Evolutionary conservation across 768 basidiomycete species (phyloP), one percentile per base, ranked within the genome.

Genomic region (Lactifluus pinguis): DNA sequence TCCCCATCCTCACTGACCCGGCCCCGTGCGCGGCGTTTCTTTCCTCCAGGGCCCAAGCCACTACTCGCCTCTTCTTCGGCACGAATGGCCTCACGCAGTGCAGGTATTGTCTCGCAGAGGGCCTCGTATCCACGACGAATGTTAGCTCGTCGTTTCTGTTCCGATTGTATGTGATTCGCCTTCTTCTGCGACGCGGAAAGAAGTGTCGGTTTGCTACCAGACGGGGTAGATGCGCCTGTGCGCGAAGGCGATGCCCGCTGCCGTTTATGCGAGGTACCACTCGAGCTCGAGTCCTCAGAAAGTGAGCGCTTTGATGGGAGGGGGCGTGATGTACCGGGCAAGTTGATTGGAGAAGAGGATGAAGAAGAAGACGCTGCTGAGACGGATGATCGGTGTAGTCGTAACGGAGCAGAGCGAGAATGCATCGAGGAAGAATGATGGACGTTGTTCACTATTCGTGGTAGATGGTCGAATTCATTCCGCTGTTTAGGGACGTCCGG

Each of bases 121-220:
- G 87, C 84, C 67, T 95, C 93, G 70, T 95, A 95, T 11, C 92
- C 94, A 42, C 85, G 75, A 11, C 92, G 80, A 54, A 97, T 95
- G 67, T 93, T 94, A 14, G 91, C 91, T 36, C 94, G 83, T 29
- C 94, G 85, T 72, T 95, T 95, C 76, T 95, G 92, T 75, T 97
- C 94, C 2, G 86, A 89, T 67, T 91, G 88, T 65, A 97, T 95
- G 69, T 97, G 93, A 68, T 95, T 95, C 44, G 87, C 87, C 70
- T 94, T 91, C 71, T 95, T 95, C 77, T 94, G 90, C 2, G 87
- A 85, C 0, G 89, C 83, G 1, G 87, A 85, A 29, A 95, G 79
- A 29, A 93, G 77, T 8, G 73, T 64, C 4, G 74, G 70, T 57
- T 76, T 74, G 65, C 63, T 49, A 65, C 61, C 14, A 45, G 53